Conservation (phyloP, 768 basidiomycete species). For the Sarcodon aspratus region DNA sequence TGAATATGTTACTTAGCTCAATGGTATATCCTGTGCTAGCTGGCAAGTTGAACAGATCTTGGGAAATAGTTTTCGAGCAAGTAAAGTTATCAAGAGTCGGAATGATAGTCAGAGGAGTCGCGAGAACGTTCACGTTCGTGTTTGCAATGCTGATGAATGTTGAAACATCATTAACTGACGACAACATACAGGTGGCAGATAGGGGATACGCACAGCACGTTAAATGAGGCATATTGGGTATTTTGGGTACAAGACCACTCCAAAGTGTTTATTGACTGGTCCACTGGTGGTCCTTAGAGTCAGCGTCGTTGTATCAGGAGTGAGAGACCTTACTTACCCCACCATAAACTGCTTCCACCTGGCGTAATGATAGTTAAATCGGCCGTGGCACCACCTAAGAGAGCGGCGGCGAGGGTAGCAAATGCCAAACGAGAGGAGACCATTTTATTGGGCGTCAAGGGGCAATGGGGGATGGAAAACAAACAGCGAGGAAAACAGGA, state of each 20-base stretch:
- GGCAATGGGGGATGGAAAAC: conserved; percentile 6
- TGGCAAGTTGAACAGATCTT: conserved; percentile 27
- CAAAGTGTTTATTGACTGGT: conserved; percentile 43
- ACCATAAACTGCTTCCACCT: conserved; percentile 34
- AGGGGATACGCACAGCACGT: conserved; percentile 34
- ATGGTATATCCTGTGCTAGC: conserved; percentile 37
- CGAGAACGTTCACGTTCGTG: conserved; percentile 26
- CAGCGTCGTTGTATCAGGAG: background rate
- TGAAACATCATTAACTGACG: conserved; percentile 1
- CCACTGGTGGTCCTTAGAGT: conserved; percentile 33
- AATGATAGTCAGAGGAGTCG: conserved; percentile 33
- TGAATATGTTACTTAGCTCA: conserved; percentile 35
- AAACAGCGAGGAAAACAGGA: conserved; percentile 3
- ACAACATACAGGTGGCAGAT: conserved; percentile 2
- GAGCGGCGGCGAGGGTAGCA: conserved; percentile 25
- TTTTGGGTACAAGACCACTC: conserved; percentile 41
- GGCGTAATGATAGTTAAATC: conserved; percentile 36
- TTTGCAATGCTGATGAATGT: conserved; percentile 30
- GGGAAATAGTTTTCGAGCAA: conserved; percentile 43
- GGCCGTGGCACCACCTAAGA: conserved; percentile 26
- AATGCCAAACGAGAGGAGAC: conserved; percentile 22
- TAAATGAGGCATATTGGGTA: conserved; percentile 29
- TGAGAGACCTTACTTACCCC: conserved; percentile 34
- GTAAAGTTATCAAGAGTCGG: conserved; percentile 41
- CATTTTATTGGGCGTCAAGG: conserved; percentile 8